Evolutionary conservation across 2,329 filamentous ascomycete genomes (phyloP).

Genomic region (Exophiala dermatitidis): DNA sequence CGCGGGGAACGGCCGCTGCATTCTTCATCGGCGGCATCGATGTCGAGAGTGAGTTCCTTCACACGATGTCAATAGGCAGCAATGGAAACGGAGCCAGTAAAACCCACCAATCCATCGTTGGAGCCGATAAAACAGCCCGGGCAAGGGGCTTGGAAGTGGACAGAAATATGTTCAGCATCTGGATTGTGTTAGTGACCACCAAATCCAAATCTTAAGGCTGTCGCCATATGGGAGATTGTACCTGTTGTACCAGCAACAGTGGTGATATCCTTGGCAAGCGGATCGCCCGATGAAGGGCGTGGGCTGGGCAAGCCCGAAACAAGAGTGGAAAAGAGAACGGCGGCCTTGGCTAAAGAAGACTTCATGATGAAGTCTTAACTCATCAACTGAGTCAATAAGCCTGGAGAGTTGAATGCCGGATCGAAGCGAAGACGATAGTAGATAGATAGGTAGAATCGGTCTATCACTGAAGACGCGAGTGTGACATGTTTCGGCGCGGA

Average conservation of each 20-base stretch:
- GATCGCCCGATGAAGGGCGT: neutral
- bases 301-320: constrained; percentile 16
- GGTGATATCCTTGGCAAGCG: constrained; percentile 13
- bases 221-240: constrained; percentile 2
- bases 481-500: constrained; percentile 7
- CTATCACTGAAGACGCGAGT: neutral
- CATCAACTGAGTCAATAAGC: constrained; percentile 8
- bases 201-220: neutral
- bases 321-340: constrained; percentile 17
- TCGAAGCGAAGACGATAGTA: neutral
- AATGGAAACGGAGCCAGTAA: neutral
- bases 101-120: constrained; percentile 23
- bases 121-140: constrained; percentile 18
- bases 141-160: constrained; percentile 23
- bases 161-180: constrained; percentile 19
- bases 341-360: constrained; percentile 13
- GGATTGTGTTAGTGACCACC: constrained; percentile 4
- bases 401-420: neutral
- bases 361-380: constrained; percentile 11
- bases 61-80: constrained; percentile 5
- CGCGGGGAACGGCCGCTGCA: constrained; percentile 28
- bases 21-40: constrained; percentile 26
- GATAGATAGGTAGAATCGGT: no score
- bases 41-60: constrained; percentile 29
- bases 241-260: constrained; percentile 26